These are phyloP conservation scores for Volvox carteri DNA, from an alignment of 163 green algal species.

Conservation along the genomic window DNA sequence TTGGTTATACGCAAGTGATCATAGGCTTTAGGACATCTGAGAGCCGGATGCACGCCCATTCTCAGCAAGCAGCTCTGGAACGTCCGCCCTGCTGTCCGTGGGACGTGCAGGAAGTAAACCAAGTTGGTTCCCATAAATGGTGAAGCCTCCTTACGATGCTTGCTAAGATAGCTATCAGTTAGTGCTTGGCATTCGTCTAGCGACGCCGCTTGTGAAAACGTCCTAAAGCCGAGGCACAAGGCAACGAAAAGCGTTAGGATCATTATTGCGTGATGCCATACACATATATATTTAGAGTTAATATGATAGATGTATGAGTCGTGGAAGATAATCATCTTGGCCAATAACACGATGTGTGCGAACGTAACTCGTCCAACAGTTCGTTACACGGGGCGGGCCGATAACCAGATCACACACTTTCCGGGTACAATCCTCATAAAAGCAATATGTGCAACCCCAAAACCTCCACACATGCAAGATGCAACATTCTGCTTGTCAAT, in stretches of 20 bases:
- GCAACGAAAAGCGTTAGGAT: not conserved
- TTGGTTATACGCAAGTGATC: constrained; percentile 87
- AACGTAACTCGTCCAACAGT: too few species aligned
- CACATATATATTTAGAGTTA: not conserved
- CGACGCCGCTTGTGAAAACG: not conserved
- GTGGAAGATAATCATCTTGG: not conserved
- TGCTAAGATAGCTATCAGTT: constrained; percentile 55
- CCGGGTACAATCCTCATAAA: too few species aligned
- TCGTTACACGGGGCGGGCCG: too few species aligned
- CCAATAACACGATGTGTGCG: too few species aligned
- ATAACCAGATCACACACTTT: too few species aligned
- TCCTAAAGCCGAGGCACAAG: constrained; percentile 1
- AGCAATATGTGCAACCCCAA: too few species aligned
- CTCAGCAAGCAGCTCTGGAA: constrained; percentile 93
- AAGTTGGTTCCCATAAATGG: constrained; percentile 63
- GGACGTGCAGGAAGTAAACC: constrained; percentile 93
- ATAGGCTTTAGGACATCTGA: constrained; percentile 86
- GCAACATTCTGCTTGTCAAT: too few species aligned
- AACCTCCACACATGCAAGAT: too few species aligned
- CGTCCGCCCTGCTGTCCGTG: constrained; percentile 94
- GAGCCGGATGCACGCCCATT: constrained; percentile 68
- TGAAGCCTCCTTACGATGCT: constrained; percentile 57
- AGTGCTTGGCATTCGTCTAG: constrained; percentile 19
- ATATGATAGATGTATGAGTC: not conserved
- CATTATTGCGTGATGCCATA: not conserved